Conservation (phyloP, 1,284 basidiomycete genomes). For the Puccinia polysora region DNA sequence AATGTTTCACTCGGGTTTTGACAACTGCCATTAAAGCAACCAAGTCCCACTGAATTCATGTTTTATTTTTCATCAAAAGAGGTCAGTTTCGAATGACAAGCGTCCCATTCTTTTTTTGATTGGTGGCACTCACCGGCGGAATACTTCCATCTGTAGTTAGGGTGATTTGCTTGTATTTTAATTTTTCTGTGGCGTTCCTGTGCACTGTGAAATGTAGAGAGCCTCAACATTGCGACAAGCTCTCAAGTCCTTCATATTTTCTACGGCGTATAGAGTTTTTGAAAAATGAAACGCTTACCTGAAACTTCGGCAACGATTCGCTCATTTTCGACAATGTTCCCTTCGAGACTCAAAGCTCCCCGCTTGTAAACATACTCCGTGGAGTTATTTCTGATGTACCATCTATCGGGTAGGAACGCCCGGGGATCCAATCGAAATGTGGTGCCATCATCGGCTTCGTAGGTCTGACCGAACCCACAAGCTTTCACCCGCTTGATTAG, state of each 20-base stretch:
- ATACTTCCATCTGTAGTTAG: not conserved
- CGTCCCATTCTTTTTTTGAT: not conserved
- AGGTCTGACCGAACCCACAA: not conserved
- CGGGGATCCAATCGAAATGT: not conserved
- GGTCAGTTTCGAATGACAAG: not conserved
- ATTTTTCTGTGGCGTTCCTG: no score
- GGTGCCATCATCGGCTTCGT: constrained; percentile 7
- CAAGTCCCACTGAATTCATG: not conserved
- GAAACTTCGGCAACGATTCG: not conserved
- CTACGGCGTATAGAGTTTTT: not conserved
- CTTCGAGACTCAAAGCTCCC: not conserved
- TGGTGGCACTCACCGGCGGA: not conserved
- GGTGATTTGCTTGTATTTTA: not conserved
- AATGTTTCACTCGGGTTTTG: not conserved
- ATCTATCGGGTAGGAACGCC: not conserved
- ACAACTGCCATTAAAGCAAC: not conserved
- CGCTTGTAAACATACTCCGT: constrained; percentile 9
- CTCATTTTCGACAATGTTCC: constrained; percentile 10
- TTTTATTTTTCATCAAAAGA: not conserved
- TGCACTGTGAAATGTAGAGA: no score
- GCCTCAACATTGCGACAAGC: not conserved
- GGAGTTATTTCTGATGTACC: not conserved
- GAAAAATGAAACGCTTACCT: not conserved
- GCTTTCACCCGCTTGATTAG: no score
- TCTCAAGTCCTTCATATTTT: not conserved